A percentile compares a stretch with the other conserved stretches of the same genome.
Evolutionary conservation across 2,329 filamentous ascomycete species (phyloP).

Genomic region (Colletotrichum shisoi): DNA sequence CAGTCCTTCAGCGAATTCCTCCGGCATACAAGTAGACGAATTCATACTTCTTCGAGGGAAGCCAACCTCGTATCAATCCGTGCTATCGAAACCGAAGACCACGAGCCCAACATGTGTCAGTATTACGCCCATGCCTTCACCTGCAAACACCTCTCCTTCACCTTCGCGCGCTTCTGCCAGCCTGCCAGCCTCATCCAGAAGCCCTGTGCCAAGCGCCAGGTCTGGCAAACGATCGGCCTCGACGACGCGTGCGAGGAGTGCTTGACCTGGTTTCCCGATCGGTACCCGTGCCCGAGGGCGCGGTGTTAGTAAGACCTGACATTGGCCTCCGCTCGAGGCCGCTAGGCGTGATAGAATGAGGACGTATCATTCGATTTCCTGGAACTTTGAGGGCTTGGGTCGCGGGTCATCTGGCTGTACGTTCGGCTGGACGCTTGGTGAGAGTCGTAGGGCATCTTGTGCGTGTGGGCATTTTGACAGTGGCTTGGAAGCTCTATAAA

Average conservation of each 20-base stretch:
- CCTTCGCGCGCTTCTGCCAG: slow-evolving; percentile 50
- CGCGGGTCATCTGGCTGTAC: too few relatives aligned
- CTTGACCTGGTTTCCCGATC: slow-evolving; percentile 45
- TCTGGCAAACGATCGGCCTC: slow-evolving; percentile 51
- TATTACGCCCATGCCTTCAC: slow-evolving; percentile 51
- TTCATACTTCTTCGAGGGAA: background rate
- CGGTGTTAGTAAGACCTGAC: slow-evolving; percentile 23
- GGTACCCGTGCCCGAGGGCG: slow-evolving; percentile 38
- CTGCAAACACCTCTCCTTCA: slow-evolving; percentile 49
- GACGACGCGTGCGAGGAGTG: slow-evolving; percentile 50
- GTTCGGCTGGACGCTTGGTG: too few relatives aligned
- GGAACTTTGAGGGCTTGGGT: too few relatives aligned
- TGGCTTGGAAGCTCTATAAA: too few relatives aligned
- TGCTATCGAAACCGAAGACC: background rate
- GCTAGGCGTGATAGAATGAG: background rate
- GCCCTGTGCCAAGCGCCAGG: slow-evolving; percentile 46
- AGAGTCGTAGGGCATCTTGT: too few relatives aligned
- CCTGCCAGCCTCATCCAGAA: slow-evolving; percentile 50
- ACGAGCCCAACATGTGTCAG: slow-evolving; percentile 46
- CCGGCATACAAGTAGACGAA: background rate
- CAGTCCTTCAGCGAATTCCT: background rate
- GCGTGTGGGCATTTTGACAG: too few relatives aligned
- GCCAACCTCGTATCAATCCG: background rate
- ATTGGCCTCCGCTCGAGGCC: too few relatives aligned
- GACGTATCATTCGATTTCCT: background rate